Percentiles rank a stretch among this genome's conserved stretches.
phyloP scores from a whole-genome alignment of 208 protist species.

The Acanthamoeba triangularis region DNA sequence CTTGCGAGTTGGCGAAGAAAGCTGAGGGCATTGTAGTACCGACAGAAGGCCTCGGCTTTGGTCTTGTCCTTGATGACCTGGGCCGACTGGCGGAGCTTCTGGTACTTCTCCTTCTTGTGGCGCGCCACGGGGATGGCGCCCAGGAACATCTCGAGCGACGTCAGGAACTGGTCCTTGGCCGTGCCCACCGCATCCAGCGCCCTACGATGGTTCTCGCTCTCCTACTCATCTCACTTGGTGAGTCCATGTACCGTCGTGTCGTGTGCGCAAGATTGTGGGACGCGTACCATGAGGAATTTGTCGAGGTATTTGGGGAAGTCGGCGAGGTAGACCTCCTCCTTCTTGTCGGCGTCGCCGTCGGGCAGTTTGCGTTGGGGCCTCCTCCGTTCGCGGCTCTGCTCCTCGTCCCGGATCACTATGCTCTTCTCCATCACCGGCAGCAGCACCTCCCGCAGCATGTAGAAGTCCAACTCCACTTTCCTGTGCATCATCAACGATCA shows the following conservation, averaged over 20 bases:
- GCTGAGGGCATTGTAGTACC: not conserved
- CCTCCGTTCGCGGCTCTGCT: not conserved
- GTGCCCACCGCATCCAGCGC: constrained; percentile 25
- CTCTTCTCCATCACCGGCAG: constrained; percentile 31
- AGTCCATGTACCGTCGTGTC: not conserved
- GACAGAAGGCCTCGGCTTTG: constrained; percentile 10
- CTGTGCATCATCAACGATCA: not conserved
- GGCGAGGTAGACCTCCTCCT: not conserved
- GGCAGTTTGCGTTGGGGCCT: not conserved
- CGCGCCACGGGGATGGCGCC: constrained; percentile 17
- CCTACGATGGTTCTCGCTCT: constrained; percentile 37
- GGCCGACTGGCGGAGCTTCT: constrained; percentile 15
- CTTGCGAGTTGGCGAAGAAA: not conserved
- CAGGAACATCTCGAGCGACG: constrained; percentile 62
- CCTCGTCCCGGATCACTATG: not conserved
- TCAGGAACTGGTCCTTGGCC: constrained; percentile 38
- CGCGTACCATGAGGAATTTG: constrained; percentile 15
- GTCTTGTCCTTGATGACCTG: constrained; percentile 62
- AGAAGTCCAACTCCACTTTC: constrained; percentile 68
- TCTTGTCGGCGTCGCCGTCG: not conserved
- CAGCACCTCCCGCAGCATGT: constrained; percentile 53
- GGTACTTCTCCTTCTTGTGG: constrained; percentile 53
- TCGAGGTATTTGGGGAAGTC: constrained; percentile 61
- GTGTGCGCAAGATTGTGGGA: not conserved
- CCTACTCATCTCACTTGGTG: not conserved